Conservation (phyloP, 2,329 filamentous ascomycete species). For the Verticillium klebahnii region DNA sequence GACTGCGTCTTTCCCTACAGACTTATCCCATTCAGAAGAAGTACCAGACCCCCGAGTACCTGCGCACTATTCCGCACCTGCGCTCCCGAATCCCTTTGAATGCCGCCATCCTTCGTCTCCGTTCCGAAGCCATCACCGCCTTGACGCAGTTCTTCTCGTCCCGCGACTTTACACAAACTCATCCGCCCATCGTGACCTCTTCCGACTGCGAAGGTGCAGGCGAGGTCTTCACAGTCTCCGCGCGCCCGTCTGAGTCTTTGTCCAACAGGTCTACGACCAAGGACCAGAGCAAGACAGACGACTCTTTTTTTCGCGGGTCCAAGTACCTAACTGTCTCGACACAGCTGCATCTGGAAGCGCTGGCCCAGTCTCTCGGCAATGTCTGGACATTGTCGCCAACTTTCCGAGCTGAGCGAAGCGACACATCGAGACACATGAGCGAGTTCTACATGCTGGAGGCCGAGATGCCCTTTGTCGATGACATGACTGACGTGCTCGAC, state of each 20-base stretch:
- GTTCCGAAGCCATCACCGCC: conserved; percentile 72
- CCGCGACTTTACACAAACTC: conserved; percentile 72
- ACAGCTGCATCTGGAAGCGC: conserved; percentile 89
- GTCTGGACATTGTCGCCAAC: conserved; percentile 94
- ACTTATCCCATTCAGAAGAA: conserved; percentile 95
- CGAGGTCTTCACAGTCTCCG: conserved; percentile 76
- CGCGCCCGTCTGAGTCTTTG: conserved; percentile 22
- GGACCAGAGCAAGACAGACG: conserved; percentile 22
- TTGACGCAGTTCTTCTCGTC: conserved; percentile 71
- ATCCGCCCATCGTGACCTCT: conserved; percentile 91
- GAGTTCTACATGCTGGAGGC: conserved; percentile 99
- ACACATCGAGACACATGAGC: conserved; percentile 88
- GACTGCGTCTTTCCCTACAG: conserved; percentile 36
- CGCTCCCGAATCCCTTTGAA: conserved; percentile 78
- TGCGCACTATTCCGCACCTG: conserved; percentile 84
- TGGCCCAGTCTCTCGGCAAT: conserved; percentile 80
- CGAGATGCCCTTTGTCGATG: conserved; percentile 74
- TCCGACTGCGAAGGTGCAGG: conserved; percentile 97
- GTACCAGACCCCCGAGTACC: conserved; percentile 83
- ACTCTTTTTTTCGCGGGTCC: conserved; percentile 73
- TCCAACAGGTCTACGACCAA: conserved; percentile 16
- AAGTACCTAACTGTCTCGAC: conserved; percentile 96
- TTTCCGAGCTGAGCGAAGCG: conserved; percentile 89
- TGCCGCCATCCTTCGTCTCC: conserved; percentile 72
- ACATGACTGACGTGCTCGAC: conserved; percentile 68